These are phyloP conservation scores for Xylaria sp. DNA, from an alignment of 2,329 filamentous ascomycete species.

Conservation along the genomic window DNA sequence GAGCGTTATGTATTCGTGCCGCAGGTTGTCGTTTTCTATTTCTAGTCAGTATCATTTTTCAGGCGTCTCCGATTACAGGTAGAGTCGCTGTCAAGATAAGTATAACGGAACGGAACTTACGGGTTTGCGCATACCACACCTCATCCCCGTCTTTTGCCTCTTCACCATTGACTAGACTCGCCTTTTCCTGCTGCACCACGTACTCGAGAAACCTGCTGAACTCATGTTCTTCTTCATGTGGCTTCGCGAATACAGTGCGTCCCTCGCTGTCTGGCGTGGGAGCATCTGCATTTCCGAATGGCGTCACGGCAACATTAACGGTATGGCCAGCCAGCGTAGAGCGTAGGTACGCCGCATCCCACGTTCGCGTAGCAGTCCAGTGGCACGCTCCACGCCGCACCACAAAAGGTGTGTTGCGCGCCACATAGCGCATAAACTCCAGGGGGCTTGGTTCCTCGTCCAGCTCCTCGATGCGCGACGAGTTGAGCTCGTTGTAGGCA, in stretches of 20 bases:
- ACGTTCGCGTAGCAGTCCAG: conserved; percentile 72
- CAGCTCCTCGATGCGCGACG: conserved; percentile 68
- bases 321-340: conserved; percentile 63
- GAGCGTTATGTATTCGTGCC: conserved; percentile 74
- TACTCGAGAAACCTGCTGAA: conserved; percentile 73
- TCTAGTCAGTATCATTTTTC: conserved; percentile 14
- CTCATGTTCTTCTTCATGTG: conserved; percentile 71
- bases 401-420: conserved; percentile 79
- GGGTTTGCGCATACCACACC: conserved; percentile 80
- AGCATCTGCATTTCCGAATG: conserved; percentile 70
- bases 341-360: conserved; percentile 71
- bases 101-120: conserved; percentile 55
- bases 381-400: conserved; percentile 69
- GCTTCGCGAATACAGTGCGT: conserved; percentile 73
- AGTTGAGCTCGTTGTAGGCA: conserved; percentile 80
- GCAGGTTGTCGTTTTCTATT: conserved; percentile 82
- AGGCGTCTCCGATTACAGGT: conserved; percentile 1
- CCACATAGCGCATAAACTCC: conserved; percentile 83
- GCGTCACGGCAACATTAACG: conserved; percentile 84
- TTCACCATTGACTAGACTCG: conserved; percentile 29
- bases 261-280: conserved; percentile 56
- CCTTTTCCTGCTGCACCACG: conserved; percentile 67
- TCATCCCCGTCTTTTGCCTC: conserved; percentile 52
- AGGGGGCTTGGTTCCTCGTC: conserved; percentile 74
- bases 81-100: background rate